A percentile compares a stretch with the other conserved stretches of the same genome.
Conservation (phyloP, 257 asterid genomes). For the Ajuga chamaepitys region DNA sequence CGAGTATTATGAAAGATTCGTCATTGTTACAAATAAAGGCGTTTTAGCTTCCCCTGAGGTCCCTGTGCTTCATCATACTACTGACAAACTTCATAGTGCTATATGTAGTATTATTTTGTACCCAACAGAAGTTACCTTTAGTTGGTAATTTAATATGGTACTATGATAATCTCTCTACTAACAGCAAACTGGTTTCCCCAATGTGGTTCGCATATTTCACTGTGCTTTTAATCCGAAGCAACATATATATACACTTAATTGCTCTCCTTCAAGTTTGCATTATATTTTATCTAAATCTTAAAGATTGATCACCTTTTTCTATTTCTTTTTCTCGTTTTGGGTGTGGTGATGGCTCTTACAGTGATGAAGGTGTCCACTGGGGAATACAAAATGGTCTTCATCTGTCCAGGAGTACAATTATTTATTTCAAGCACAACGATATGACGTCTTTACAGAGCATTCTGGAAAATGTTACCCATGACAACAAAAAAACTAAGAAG, state of each 20-base stretch:
- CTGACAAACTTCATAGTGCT: background rate
- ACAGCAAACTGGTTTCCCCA: background rate
- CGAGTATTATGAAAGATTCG: background rate
- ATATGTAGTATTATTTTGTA: background rate
- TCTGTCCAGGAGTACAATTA: slow-evolving; percentile 87
- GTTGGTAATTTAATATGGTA: background rate
- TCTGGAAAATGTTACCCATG: slow-evolving; percentile 64
- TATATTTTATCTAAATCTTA: background rate
- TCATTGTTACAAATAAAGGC: background rate
- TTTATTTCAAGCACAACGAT: slow-evolving; percentile 84
- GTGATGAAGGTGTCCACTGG: slow-evolving; percentile 99
- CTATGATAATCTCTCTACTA: too few relatives aligned
- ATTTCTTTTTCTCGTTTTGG: background rate
- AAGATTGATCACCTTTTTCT: background rate
- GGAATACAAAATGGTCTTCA: slow-evolving; percentile 95
- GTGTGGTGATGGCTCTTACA: slow-evolving; percentile 23
- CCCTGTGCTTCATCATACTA: background rate
- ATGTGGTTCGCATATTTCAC: background rate
- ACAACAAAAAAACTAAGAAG: slow-evolving; percentile 77
- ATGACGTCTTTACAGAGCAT: slow-evolving; percentile 60
- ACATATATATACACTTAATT: background rate
- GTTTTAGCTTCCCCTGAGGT: background rate
- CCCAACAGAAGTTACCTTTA: background rate
- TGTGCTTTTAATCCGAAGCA: background rate
- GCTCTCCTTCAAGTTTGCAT: background rate